A percentile compares a stretch with the other conserved stretches of the same genome.
Conservation (phyloP, 1,284 basidiomycete genomes). For the Ceratobasidium sp. region DNA sequence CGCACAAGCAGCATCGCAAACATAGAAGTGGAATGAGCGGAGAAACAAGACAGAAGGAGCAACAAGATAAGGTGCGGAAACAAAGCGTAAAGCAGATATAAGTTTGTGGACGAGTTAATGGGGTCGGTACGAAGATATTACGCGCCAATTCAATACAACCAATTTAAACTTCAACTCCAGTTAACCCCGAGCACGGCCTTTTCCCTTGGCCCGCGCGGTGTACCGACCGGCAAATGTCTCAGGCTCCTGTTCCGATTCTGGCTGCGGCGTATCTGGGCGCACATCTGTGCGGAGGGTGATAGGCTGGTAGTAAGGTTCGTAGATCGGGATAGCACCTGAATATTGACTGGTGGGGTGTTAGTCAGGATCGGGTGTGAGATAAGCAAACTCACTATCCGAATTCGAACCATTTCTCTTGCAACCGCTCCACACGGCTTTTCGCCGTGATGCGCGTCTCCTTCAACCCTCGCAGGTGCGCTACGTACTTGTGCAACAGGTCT, state of each 20-base stretch:
- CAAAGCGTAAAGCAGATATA: no score
- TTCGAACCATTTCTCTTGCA: slow-evolving; percentile 13
- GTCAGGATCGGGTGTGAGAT: not conserved
- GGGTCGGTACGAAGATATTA: not conserved
- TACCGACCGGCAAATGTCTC: not conserved
- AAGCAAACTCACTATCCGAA: slow-evolving; percentile 1
- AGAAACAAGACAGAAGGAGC: no score
- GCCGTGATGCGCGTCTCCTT: not conserved
- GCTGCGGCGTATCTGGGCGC: slow-evolving; percentile 4
- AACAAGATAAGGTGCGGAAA: no score
- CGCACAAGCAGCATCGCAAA: no score
- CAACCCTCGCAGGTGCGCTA: slow-evolving; percentile 18
- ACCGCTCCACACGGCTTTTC: not conserved
- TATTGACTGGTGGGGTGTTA: not conserved
- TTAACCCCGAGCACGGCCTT: not conserved
- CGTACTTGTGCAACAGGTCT: slow-evolving; percentile 11
- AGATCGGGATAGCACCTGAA: not conserved
- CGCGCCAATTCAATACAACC: not conserved
- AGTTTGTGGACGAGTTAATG: not conserved
- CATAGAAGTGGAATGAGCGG: no score
- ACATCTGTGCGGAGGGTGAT: slow-evolving; percentile 1
- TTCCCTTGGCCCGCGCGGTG: slow-evolving; percentile 7
- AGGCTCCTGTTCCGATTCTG: not conserved
- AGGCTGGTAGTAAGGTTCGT: not conserved
- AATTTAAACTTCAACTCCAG: not conserved